Percentiles rank a stretch among this genome's conserved stretches.
These are phyloP conservation scores for Saccharomyces hybrid DNA, from an alignment of 1,139 yeast species.

Conservation along the genomic window DNA sequence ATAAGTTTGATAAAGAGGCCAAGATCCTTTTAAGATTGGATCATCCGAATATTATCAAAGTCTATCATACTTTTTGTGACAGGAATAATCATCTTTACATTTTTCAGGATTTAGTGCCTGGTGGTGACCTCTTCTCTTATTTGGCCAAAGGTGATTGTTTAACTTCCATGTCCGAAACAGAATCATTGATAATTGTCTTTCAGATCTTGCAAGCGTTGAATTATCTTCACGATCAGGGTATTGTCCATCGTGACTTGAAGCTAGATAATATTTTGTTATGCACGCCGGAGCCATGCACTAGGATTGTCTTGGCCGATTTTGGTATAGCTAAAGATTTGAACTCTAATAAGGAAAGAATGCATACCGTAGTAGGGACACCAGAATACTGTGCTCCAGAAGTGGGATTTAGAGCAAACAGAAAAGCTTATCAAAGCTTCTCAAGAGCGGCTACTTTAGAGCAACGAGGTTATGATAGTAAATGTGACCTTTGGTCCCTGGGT, in stretches of 20 bases:
- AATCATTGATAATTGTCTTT: conserved; percentile 45
- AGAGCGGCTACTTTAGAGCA: conserved; percentile 26
- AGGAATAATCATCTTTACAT: conserved; percentile 37
- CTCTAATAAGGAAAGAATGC: conserved; percentile 36
- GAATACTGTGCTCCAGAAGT: conserved; percentile 67
- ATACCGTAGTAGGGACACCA: conserved; percentile 57
- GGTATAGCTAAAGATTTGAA: conserved; percentile 48
- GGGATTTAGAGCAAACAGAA: conserved; percentile 35
- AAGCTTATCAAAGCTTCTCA: conserved; percentile 33
- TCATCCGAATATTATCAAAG: conserved; percentile 42
- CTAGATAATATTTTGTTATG: conserved; percentile 51
- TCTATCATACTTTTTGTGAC: conserved; percentile 38
- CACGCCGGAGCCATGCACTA: conserved; percentile 45
- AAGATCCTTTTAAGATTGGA: conserved; percentile 34
- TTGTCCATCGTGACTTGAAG: conserved; percentile 50
- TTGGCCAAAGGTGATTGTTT: conserved; percentile 39
- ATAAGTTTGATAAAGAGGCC: conserved; percentile 37
- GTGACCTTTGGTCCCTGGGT: conserved; percentile 66
- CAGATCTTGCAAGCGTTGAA: conserved; percentile 49
- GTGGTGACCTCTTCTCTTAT: conserved; percentile 63
- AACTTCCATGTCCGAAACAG: conserved; percentile 44
- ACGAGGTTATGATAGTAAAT: conserved; percentile 45
- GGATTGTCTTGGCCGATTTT: conserved; percentile 55
- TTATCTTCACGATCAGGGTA: conserved; percentile 44
- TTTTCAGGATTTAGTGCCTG: conserved; percentile 48